These are phyloP conservation scores for Fomes fomentarius DNA, from an alignment of 1,284 basidiomycete genomes.

Conservation along the genomic window DNA sequence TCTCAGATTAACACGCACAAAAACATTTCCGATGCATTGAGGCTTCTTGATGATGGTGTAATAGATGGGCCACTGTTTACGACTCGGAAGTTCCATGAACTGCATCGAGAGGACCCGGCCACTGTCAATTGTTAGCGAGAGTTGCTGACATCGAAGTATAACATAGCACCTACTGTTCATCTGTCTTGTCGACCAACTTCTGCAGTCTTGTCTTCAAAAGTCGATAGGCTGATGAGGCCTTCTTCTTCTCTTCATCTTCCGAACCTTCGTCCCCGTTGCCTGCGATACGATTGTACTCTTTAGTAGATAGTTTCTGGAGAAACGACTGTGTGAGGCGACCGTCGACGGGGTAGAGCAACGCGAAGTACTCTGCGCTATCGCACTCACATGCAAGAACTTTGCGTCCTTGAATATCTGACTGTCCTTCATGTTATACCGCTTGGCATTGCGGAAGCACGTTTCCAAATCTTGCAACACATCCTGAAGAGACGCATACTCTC, in stretches of 20 bases:
- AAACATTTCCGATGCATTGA: slow-evolving; percentile 80
- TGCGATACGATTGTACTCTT: slow-evolving; percentile 62
- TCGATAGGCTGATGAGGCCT: slow-evolving; percentile 61
- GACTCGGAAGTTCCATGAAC: slow-evolving; percentile 86
- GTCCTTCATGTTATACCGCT: slow-evolving; percentile 86
- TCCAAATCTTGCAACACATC: slow-evolving; percentile 83
- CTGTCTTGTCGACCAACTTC: slow-evolving; percentile 71
- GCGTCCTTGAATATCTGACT: slow-evolving; percentile 89
- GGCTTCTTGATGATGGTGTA: slow-evolving; percentile 86
- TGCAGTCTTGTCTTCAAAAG: slow-evolving; percentile 67
- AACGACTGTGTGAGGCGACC: not conserved
- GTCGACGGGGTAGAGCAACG: not conserved
- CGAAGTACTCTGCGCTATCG: not conserved
- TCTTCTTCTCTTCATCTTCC: slow-evolving; percentile 48
- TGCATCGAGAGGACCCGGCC: slow-evolving; percentile 73
- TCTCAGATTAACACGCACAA: slow-evolving; percentile 63
- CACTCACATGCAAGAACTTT: slow-evolving; percentile 59
- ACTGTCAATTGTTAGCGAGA: no score
- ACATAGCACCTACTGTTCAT: slow-evolving; percentile 53
- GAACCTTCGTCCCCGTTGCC: slow-evolving; percentile 39
- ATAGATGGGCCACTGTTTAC: slow-evolving; percentile 82
- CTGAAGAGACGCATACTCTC: slow-evolving; percentile 68
- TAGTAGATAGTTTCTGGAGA: slow-evolving; percentile 65
- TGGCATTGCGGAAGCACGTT: slow-evolving; percentile 88
- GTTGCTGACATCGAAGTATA: no score